Evolutionary conservation across 2,329 filamentous ascomycete species (phyloP).

Genomic region (Scleromitrula shiraiana): DNA sequence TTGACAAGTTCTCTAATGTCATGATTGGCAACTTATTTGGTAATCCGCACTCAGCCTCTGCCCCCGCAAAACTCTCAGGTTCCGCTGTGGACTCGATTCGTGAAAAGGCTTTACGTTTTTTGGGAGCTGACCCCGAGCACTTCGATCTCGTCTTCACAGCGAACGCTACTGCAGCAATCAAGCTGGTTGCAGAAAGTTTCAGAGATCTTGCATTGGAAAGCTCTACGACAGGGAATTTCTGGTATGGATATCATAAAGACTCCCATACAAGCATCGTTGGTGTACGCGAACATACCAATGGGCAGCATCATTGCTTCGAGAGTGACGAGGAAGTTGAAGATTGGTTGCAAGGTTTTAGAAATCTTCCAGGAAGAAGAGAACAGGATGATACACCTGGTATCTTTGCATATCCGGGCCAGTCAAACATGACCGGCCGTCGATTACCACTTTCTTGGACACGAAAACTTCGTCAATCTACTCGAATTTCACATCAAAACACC

Average conservation of each 20-base stretch:
- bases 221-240: slow-evolving; percentile 55
- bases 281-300: slow-evolving; percentile 60
- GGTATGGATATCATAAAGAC: slow-evolving; percentile 76
- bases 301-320: slow-evolving; percentile 54
- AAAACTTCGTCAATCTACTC: slow-evolving; percentile 34
- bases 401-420: slow-evolving; percentile 77
- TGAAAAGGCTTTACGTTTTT: slow-evolving; percentile 61
- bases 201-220: slow-evolving; percentile 56
- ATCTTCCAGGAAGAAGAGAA: slow-evolving; percentile 26
- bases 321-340: slow-evolving; percentile 52
- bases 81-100: slow-evolving; percentile 67
- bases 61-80: slow-evolving; percentile 69
- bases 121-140: slow-evolving; percentile 68
- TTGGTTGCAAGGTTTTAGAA: slow-evolving; percentile 45
- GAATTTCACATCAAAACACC: slow-evolving; percentile 24
- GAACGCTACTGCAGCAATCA: slow-evolving; percentile 88
- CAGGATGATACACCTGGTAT: slow-evolving; percentile 33
- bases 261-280: slow-evolving; percentile 85
- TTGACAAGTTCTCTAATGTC: slow-evolving; percentile 72
- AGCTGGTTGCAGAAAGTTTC: slow-evolving; percentile 72
- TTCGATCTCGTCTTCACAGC: slow-evolving; percentile 87
- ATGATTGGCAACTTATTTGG: slow-evolving; percentile 73
- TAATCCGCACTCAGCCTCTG: slow-evolving; percentile 83
- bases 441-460: slow-evolving; percentile 63
- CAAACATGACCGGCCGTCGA: slow-evolving; percentile 34